phyloP scores from a whole-genome alignment of 2,329 filamentous ascomycete genomes.

The Emydomyces testavorans region DNA sequence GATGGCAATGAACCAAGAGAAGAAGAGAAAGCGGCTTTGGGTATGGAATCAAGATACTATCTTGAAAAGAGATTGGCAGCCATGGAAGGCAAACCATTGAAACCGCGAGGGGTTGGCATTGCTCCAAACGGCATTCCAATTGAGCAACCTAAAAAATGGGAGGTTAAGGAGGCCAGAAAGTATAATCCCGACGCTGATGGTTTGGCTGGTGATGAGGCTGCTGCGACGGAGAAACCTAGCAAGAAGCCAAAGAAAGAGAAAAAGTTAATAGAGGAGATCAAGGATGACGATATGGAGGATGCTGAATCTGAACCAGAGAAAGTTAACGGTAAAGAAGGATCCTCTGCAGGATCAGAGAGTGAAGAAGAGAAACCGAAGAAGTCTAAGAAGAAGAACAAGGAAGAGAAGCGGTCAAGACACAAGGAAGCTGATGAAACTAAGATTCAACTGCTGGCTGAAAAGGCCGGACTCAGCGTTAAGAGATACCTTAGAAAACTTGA shows the following conservation, averaged over 20 bases:
- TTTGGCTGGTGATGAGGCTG: slow-evolving; percentile 54
- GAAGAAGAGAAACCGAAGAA: slow-evolving; percentile 19
- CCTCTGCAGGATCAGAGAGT: slow-evolving; percentile 30
- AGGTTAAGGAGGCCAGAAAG: slow-evolving; percentile 81
- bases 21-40: slow-evolving; percentile 75
- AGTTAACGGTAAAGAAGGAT: slow-evolving; percentile 22
- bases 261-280: slow-evolving; percentile 38
- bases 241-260: slow-evolving; percentile 38
- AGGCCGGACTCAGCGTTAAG: slow-evolving; percentile 58
- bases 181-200: slow-evolving; percentile 95
- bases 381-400: slow-evolving; percentile 15
- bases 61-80: slow-evolving; percentile 40
- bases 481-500: slow-evolving; percentile 71
- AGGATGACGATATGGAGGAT: slow-evolving; percentile 39
- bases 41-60: slow-evolving; percentile 47
- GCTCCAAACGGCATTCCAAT: slow-evolving; percentile 58
- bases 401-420: slow-evolving; percentile 30
- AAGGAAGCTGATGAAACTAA: slow-evolving; percentile 37
- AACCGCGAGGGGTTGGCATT: slow-evolving; percentile 62
- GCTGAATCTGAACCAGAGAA: slow-evolving; percentile 22
- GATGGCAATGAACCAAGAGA: slow-evolving; percentile 58
- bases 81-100: slow-evolving; percentile 81
- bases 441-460: slow-evolving; percentile 49
- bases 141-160: slow-evolving; percentile 63
- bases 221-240: slow-evolving; percentile 28